A percentile compares a stretch with the other conserved stretches of the same genome.
phyloP scores from a whole-genome alignment of 257 asterid genomes.

The Nicotiana undulata region DNA sequence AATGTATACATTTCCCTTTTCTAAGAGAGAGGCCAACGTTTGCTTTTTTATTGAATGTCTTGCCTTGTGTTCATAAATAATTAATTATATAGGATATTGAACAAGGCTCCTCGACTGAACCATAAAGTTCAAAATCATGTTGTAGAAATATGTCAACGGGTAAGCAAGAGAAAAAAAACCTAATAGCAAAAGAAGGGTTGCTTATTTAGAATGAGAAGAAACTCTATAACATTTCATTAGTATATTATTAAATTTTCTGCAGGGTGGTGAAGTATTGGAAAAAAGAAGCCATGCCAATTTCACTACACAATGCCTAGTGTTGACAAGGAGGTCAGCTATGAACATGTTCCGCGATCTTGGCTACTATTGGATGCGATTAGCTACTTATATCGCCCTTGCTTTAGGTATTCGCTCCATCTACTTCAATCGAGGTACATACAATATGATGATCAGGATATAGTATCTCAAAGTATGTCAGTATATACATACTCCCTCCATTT shows the following conservation, averaged over 20 bases:
- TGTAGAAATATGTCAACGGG: constrained; percentile 10
- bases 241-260: background rate
- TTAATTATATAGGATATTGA: constrained; percentile 23
- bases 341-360: constrained; percentile 23
- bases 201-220: background rate
- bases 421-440: constrained; percentile 8
- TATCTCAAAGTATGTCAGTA: too few relatives aligned
- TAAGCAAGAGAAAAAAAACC: background rate
- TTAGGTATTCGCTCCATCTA: constrained; percentile 13
- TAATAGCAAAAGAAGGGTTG: background rate
- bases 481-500: too few relatives aligned
- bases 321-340: constrained; percentile 19
- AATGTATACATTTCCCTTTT: background rate
- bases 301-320: constrained; percentile 12
- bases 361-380: constrained; percentile 22
- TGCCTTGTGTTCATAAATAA: background rate
- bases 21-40: too few relatives aligned
- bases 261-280: constrained; percentile 16
- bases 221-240: background rate
- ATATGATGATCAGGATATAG: too few relatives aligned
- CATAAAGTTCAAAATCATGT: constrained; percentile 3
- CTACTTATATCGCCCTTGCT: background rate
- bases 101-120: constrained; percentile 9
- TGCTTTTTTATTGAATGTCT: too few relatives aligned
- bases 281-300: constrained; percentile 9